Base-by-base conservation (phyloP, 2,329 filamentous ascomycete species). In the Alternaria sp. region DNA sequence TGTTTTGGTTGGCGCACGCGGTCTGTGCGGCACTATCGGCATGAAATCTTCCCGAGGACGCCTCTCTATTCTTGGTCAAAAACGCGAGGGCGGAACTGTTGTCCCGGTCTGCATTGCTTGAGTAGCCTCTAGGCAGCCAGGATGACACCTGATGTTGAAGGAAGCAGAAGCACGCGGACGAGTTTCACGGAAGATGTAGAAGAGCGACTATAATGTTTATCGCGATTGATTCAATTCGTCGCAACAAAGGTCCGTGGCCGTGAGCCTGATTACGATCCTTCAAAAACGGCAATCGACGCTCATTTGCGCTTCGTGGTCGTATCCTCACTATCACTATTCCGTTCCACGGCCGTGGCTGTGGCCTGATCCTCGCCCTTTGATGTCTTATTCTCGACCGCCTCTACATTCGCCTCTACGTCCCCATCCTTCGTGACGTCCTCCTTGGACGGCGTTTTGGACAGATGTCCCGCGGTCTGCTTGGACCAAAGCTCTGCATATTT, bases 401-500 rank as follows among this genome's bases (percentile, higher is more conserved):
- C 49, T 1, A 30, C 53, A 1, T 62, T 57, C 1, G 58, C 61
- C 3, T 62, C 63, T 7, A 38, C 48, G 0, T 59, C 59, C 1
- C 59, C 65, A 12, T 63, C 66, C 8, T 68, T 52, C 11, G 61
- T 63, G 1, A 67, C 66, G 5, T 63, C 60, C 28, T 64, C 64
- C 24, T 68, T 67, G 2, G 66, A 68, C 0, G 61, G 60, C 28
- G 59, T 59, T 36, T 67, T 71, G 3, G 71, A 71, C 28, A 67
- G 24, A 39, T 71, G 67, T 1, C 73, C 73, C 0, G 73, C 73
- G 4, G 75, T 93, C 78, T 97, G 93, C 79, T 94, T 94, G 64
- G 89, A 88, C 93, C 93, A 97, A 88, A 97, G 94, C 61, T 89
- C 89, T 11, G 88, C 86, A 73, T 97, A 97, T 61, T 89, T 88